These are phyloP conservation scores for Moelleriella libera DNA, from an alignment of 2,329 filamentous ascomycete genomes.

Conservation along the genomic window DNA sequence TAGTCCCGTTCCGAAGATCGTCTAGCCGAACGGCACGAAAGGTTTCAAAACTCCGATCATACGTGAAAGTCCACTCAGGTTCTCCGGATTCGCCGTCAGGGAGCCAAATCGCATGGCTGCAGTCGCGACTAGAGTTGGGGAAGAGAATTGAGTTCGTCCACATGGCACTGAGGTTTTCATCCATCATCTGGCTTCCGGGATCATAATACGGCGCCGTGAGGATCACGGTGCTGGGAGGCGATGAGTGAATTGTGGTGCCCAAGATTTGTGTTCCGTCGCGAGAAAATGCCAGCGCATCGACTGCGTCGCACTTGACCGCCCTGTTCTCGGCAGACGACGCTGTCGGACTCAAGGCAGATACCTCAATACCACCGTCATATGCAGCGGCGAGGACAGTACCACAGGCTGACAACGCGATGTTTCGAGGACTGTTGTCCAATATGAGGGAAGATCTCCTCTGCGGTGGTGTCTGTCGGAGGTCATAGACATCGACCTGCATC, in stretches of 20 bases:
- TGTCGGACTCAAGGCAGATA: slow-evolving; percentile 56
- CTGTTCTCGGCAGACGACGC: slow-evolving; percentile 53
- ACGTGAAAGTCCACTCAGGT: slow-evolving; percentile 64
- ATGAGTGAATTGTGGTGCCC: slow-evolving; percentile 55
- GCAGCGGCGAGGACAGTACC: slow-evolving; percentile 73
- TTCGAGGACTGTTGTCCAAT: slow-evolving; percentile 63
- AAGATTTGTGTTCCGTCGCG: slow-evolving; percentile 65
- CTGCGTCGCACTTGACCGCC: slow-evolving; percentile 63
- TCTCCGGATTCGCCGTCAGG: slow-evolving; percentile 47
- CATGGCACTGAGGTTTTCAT: slow-evolving; percentile 56
- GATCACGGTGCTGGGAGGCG: slow-evolving; percentile 57
- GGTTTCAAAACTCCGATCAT: slow-evolving; percentile 62
- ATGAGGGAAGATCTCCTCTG: slow-evolving; percentile 61
- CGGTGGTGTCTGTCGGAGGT: slow-evolving; percentile 49
- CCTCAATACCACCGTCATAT: slow-evolving; percentile 80
- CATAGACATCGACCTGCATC: slow-evolving; percentile 78
- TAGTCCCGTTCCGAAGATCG: slow-evolving; percentile 60
- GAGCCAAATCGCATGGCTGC: slow-evolving; percentile 62
- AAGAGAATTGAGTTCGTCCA: slow-evolving; percentile 83
- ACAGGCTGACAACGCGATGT: slow-evolving; percentile 68
- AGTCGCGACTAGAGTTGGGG: slow-evolving; percentile 65
- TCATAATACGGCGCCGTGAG: slow-evolving; percentile 71
- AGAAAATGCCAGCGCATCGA: slow-evolving; percentile 64
- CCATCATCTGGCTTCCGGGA: slow-evolving; percentile 49
- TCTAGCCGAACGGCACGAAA: slow-evolving; percentile 67